These are phyloP conservation scores for Exophiala aquamarina DNA, from an alignment of 2,329 filamentous ascomycete genomes.

Conservation along the genomic window DNA sequence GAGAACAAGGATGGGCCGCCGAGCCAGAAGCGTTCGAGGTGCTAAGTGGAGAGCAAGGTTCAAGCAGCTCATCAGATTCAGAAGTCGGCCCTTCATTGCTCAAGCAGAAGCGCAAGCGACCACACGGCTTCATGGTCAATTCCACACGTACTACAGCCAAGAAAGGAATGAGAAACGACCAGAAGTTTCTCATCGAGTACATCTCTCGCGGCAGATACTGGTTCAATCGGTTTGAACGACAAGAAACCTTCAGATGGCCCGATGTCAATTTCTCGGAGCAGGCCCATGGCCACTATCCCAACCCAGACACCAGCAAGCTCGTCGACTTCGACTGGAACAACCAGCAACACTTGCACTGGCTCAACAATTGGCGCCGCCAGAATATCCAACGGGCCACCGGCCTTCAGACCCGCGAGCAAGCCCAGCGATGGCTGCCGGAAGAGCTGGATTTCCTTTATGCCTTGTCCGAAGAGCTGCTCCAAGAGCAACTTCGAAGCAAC, in stretches of 20 bases:
- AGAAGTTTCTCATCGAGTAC: constrained; percentile 15
- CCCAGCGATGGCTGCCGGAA: constrained; percentile 30
- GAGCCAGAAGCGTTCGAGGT: neutral
- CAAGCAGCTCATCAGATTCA: neutral
- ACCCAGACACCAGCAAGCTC: neutral
- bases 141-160: neutral
- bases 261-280: neutral
- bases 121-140: constrained; percentile 5
- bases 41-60: neutral
- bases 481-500: neutral
- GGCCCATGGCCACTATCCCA: neutral
- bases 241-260: neutral
- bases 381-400: constrained; percentile 1
- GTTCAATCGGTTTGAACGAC: constrained; percentile 8
- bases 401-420: neutral
- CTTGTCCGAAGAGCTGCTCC: constrained; percentile 4
- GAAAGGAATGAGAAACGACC: neutral
- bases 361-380: constrained; percentile 23
- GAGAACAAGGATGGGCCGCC: neutral
- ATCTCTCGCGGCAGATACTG: constrained; percentile 14
- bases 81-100: neutral
- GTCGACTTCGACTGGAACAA: constrained; percentile 19
- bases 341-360: constrained; percentile 9
- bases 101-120: neutral
- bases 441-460: constrained; percentile 17